Percentiles rank a stretch among this genome's conserved stretches.
Conservation (phyloP, 2,329 filamentous ascomycete species). For the Fonsecaea erecta region DNA sequence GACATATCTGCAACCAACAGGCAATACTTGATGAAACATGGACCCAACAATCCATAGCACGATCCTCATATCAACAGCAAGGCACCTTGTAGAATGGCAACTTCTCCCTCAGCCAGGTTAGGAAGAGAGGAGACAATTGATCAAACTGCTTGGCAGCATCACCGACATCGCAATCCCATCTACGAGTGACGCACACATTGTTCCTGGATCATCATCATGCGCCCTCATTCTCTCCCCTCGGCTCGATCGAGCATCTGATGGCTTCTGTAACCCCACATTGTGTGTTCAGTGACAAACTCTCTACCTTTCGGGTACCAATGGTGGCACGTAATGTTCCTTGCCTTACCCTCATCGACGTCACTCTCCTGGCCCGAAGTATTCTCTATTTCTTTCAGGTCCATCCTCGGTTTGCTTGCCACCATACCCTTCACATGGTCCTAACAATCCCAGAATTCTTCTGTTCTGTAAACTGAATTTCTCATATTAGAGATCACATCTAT, state of each 20-base stretch:
- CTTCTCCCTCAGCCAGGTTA: background rate
- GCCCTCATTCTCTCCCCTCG: background rate
- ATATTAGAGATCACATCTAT: background rate
- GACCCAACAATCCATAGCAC: background rate
- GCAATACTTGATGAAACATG: background rate
- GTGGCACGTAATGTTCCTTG: background rate
- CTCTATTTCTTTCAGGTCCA: background rate
- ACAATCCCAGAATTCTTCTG: background rate
- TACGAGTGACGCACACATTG: conserved; percentile 17
- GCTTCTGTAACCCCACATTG: background rate
- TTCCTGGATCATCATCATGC: conserved; percentile 13
- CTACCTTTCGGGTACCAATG: background rate
- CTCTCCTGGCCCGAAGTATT: background rate
- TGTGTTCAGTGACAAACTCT: background rate
- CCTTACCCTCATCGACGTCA: background rate
- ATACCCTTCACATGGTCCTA: background rate
- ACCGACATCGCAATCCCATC: background rate
- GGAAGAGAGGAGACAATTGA: background rate
- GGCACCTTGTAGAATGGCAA: background rate
- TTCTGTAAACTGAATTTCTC: background rate
- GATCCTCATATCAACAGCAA: background rate
- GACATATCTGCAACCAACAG: background rate
- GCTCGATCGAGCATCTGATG: background rate
- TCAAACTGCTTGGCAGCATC: background rate
- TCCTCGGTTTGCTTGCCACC: background rate